Conservation (phyloP, 371 early-diverging fungal genomes). For the Syncephalastrum sp. region DNA sequence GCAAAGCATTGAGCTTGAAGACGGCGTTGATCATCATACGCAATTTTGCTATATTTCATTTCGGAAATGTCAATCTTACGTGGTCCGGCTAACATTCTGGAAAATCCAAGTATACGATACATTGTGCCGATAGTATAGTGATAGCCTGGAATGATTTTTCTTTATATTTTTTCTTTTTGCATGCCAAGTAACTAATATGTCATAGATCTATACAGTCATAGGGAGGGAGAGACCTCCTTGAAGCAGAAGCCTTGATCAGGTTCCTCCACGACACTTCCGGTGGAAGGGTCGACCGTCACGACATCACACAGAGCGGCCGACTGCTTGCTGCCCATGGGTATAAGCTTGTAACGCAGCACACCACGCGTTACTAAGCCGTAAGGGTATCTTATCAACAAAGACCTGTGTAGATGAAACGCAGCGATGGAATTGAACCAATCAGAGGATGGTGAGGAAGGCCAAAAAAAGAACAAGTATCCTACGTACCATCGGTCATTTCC, state of each 20-base stretch:
- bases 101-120: no score
- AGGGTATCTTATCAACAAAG: slow-evolving; percentile 45
- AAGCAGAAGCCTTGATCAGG: slow-evolving; percentile 30
- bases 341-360: slow-evolving; percentile 47
- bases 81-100: no score
- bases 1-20: no score
- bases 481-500: slow-evolving; percentile 37
- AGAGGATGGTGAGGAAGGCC: background rate
- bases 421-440: background rate
- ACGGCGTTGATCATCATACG: no score
- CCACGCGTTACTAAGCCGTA: slow-evolving; percentile 61
- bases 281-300: slow-evolving; percentile 31
- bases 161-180: no score
- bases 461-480: background rate
- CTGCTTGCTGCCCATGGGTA: slow-evolving; percentile 20
- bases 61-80: no score
- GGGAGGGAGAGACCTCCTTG: slow-evolving; percentile 1
- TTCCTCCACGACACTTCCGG: slow-evolving; percentile 24
- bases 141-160: no score
- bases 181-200: no score
- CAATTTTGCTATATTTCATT: no score
- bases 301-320: slow-evolving; percentile 34
- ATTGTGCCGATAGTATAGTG: no score
- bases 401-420: slow-evolving; percentile 22
- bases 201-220: no score